A percentile compares a stretch with the other conserved stretches of the same genome.
phyloP scores from a whole-genome alignment of 306 rosid genomes.

The Senna tora region DNA sequence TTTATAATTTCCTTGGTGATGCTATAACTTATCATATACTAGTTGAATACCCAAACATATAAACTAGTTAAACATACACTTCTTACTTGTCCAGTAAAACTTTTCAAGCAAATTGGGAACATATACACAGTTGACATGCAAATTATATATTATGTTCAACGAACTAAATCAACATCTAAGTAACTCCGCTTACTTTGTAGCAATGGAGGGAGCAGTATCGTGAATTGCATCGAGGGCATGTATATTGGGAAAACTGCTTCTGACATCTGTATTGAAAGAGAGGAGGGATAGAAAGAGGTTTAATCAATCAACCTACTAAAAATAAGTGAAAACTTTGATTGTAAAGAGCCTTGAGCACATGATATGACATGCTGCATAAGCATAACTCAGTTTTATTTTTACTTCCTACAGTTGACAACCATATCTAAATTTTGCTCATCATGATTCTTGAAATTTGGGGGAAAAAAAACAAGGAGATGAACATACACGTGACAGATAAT shows the following conservation, averaged over 20 bases:
- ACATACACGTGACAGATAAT: conserved; percentile 84
- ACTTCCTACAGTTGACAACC: background rate
- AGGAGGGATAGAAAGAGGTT: background rate
- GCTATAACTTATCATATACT: conserved; percentile 1
- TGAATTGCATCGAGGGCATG: conserved; percentile 95
- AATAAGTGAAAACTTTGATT: background rate
- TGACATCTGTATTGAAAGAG: conserved; percentile 61
- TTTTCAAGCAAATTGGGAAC: conserved; percentile 6
- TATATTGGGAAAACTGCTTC: conserved; percentile 90
- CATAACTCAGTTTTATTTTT: conserved; percentile 3
- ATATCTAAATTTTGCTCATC: background rate
- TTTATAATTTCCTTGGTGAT: background rate
- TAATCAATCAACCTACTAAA: conserved; percentile 8
- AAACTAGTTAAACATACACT: conserved; percentile 16
- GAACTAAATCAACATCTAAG: conserved; percentile 6
- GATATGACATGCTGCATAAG: conserved; percentile 6
- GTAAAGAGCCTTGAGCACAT: conserved; percentile 5
- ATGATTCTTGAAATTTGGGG: conserved; percentile 1
- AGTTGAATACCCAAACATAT: background rate
- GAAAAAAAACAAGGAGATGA: conserved; percentile 16
- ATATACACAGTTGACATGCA: conserved; percentile 15
- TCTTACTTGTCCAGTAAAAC: background rate
- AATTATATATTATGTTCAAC: background rate
- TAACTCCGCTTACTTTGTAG: conserved; percentile 63
- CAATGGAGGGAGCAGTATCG: conserved; percentile 87